Evolutionary conservation across 2,329 filamentous ascomycete genomes (phyloP).

Genomic region (Domatiomyces catenatus): DNA sequence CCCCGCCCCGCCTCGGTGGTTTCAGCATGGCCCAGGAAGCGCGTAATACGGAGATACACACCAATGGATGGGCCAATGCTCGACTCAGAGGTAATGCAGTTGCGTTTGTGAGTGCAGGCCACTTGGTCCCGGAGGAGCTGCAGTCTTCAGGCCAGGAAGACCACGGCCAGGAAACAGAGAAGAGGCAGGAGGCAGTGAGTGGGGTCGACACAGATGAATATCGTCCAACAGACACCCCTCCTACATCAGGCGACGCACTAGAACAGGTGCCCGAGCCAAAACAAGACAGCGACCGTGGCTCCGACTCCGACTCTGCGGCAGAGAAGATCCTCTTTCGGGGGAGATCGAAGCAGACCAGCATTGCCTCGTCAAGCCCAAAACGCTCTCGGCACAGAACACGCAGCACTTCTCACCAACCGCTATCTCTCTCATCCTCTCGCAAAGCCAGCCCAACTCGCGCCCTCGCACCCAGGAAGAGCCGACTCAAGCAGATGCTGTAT

Average conservation of each 20-base stretch:
- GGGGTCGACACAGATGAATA: not conserved
- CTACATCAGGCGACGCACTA: not conserved
- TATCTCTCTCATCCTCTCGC: not conserved
- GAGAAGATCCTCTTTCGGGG: not conserved
- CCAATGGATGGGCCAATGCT: conserved; percentile 31
- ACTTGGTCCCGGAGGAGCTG: conserved; percentile 24
- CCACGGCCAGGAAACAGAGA: conserved; percentile 3
- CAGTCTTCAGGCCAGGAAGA: not conserved
- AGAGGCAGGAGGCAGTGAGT: conserved; percentile 2
- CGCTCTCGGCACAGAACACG: not conserved
- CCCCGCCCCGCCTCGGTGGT: conserved; percentile 1
- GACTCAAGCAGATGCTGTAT: not conserved
- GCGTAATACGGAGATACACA: conserved; percentile 39
- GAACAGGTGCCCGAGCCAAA: not conserved
- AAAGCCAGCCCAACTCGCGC: not conserved
- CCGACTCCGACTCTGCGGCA: not conserved
- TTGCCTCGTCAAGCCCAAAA: not conserved
- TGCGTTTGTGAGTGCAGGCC: conserved; percentile 46
- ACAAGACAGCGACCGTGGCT: not conserved
- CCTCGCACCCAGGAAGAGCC: not conserved
- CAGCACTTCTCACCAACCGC: not conserved
- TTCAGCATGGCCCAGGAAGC: conserved; percentile 44
- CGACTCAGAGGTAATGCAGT: conserved; percentile 42
- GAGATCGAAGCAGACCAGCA: not conserved
- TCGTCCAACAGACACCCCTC: not conserved